Base-by-base conservation (phyloP, 208 protist genomes). In the Leishmania mexicana region DNA sequence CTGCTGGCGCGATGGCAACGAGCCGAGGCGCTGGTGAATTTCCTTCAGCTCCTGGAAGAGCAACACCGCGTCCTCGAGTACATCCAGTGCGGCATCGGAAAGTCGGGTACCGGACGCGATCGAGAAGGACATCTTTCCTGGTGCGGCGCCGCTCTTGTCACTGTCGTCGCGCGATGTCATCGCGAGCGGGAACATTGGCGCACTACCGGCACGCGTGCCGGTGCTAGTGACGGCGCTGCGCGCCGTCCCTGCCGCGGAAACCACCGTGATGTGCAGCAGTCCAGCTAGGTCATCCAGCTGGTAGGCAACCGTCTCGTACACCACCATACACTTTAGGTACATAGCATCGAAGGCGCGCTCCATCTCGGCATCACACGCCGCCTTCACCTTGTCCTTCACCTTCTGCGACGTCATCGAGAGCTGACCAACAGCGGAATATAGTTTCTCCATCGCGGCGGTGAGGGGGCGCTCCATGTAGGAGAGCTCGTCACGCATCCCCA, bases 401-500 rank as follows among this genome's bases (percentile, higher is more conserved):
- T 28, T 60, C 28, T 85, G 70, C 71, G 87, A 85, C n/a, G 88
- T 78, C 47, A 83, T 64, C 19, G 79, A 51, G 1, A 98, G 81
- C 57, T 86, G 88, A 6, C 77, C 74, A 17, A 87, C 83, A 19
- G 85, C 88, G 17, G 64, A 76, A n/a, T 78, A 81, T 7, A 96
- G 60, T 72, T 90, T 90, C 76, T 93, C 86, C 53, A 91, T 87
- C 24, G 87, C 80, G 1, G 78, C 81, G 47, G 81, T 65, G 35
- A 98, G 84, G 0, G 94, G 92, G 38, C 89, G 84, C 74, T 92
- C 84, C 79, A 94, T 87, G 64, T 84, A 90, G 19, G 91, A 89
- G 67, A 98, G 79, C 64, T 98, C 90, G 54, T 94, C 90, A 54
- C 91, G 83, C 87, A 98, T 93, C 1, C 91, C 93, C 19, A 93